phyloP scores from a whole-genome alignment of 441 rosid species.

The Populus trichocarpa region DNA sequence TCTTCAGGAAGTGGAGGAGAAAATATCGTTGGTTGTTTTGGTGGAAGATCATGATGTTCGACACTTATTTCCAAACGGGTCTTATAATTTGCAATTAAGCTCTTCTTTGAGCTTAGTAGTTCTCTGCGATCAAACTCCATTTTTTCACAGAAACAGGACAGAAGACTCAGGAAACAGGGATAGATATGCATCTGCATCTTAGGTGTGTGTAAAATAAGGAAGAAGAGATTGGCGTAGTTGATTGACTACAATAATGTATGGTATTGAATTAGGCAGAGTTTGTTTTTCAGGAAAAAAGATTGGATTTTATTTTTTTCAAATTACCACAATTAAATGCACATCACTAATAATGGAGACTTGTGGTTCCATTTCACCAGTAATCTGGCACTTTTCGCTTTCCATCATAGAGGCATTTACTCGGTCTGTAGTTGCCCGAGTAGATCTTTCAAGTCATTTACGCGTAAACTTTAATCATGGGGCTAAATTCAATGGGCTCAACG shows the following conservation, averaged over 20 bases:
- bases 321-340: too few relatives aligned
- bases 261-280: not conserved
- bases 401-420: too few relatives aligned
- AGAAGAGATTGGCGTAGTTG: not conserved
- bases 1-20: not conserved
- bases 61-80: not conserved
- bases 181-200: conserved; percentile 1
- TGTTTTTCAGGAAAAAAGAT: too few relatives aligned
- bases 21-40: not conserved
- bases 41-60: not conserved
- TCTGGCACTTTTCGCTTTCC: conserved; percentile 6
- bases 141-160: conserved; percentile 4
- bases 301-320: too few relatives aligned
- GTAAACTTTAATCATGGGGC: not conserved
- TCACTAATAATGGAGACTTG: not conserved
- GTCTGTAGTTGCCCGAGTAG: too few relatives aligned
- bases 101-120: not conserved
- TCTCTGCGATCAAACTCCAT: conserved; percentile 22
- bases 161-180: conserved; percentile 14
- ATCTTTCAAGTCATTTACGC: conserved; percentile 16
- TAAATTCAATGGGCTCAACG: not conserved
- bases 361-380: not conserved
- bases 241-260: not conserved
- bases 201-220: not conserved
- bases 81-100: not conserved